Conservation (phyloP, 2,329 filamentous ascomycete genomes). For the Paramyrothecium sp. region DNA sequence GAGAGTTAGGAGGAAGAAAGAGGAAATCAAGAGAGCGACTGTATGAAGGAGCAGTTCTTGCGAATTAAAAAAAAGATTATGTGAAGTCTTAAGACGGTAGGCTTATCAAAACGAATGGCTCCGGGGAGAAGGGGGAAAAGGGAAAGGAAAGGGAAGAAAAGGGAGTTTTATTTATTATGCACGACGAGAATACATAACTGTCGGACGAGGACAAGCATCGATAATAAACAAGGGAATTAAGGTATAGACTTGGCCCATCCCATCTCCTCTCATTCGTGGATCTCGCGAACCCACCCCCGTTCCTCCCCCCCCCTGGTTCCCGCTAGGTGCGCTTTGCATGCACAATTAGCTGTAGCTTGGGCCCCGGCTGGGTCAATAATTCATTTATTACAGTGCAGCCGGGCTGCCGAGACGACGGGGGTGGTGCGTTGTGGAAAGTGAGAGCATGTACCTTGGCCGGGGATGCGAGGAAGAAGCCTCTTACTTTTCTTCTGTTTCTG, state of each 20-base stretch:
- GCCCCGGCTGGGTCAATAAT: not conserved
- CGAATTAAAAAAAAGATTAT: not conserved
- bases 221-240: not conserved
- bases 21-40: not conserved
- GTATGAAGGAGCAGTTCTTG: conserved; percentile 1
- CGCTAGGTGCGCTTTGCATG: not conserved
- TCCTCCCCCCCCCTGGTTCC: too few species aligned
- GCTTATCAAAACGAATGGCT: conserved; percentile 1
- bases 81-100: not conserved
- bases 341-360: not conserved
- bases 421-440: not conserved
- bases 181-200: not conserved
- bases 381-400: not conserved
- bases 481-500: not conserved
- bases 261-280: not conserved
- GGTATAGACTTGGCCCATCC: not conserved
- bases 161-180: not conserved
- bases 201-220: not conserved
- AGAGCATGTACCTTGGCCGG: not conserved
- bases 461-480: not conserved
- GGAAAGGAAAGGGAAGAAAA: conserved; percentile 6
- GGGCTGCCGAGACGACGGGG: not conserved
- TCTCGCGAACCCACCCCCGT: not conserved
- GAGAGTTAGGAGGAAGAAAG: not conserved
- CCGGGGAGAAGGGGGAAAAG: conserved; percentile 8